Evolutionary conservation across 768 basidiomycete species (phyloP), one percentile per base, ranked within the genome.

Genomic region (Agrocybe pediades): DNA sequence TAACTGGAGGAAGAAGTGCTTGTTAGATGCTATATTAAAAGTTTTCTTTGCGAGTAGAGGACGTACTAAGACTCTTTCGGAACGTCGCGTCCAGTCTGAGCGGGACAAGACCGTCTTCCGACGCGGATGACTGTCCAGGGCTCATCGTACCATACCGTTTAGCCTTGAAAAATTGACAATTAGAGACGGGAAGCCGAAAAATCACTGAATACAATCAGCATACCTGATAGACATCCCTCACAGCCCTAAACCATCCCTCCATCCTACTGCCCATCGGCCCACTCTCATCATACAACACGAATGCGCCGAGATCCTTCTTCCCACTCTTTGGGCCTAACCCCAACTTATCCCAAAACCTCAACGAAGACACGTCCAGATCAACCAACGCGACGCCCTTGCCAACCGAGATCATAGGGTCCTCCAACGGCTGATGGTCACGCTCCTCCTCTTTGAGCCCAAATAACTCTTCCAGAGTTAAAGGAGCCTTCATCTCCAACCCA

Each of bases 261-360:
- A 86, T 78, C 30, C 76, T 78, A 17, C 29, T 15, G 11, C 29
- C 44, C 26, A 15, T 75, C 77, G 23, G 25, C 9, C 76, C 75
- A 19, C 84, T 82, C 60, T 93, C 89, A 36, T 36, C 33, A 49
- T 83, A 87, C 43, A 93, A 70, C 0, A 86, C 82, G 66, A 85
- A 90, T 1, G 81, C 82, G 1, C 75, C 78, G 3, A 89, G 75
- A 59, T 93, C 77, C 69, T 94, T 93, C 53, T 71, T 74, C 6
- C 93, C 92, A 29, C 79, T 79, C 43, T 80, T 77, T 0, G 92
- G 92, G 15, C 77, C 75, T 41, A 95, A 65, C 0, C 89, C 90
- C 11, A 93, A 76, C 65, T 92, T 94, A 60, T 90, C 87, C 92
- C 92, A 94, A 66, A 93, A 94, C 2, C 86, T 78, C 20, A 94